Base-by-base conservation (phyloP, 768 basidiomycete genomes). In the Mrakia gelida region DNA sequence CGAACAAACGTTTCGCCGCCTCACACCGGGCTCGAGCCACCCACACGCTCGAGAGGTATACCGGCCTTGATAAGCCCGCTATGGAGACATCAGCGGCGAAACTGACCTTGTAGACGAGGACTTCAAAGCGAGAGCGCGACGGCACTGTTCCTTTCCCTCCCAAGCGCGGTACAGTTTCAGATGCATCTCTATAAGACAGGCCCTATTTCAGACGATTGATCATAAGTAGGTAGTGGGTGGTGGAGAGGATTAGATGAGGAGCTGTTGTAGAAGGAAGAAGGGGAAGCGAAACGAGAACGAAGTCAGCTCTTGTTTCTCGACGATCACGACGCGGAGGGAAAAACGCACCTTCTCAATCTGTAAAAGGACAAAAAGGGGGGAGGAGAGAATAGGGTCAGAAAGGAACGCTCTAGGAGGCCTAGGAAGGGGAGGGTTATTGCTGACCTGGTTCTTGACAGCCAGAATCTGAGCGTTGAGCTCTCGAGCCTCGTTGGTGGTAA, bases 401-500 rank as follows among this genome's bases (percentile, higher is more conserved):
- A 45, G 11, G 45, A 10, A 45, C 45, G 45, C 15, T 45, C 45
- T 45, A 6, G 11, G 8, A 38, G 5, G 5, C 11, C 11, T 45
- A 13, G 45, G 11, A 13, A 11, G 15, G 11, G 45, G 45, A 45
- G 15, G 11, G 15, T 11, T 3, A 15, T 13, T 11, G 28, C 34
- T 34, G 7, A 65, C 34, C 68, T 76, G 76, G 16, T 56, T 87
- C 87, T 97, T 98, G 85, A 96, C 87, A 75, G 89, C 91, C 81
- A 88, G 88, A 81, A 98, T 96, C 86, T 97, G 95, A 84, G 91
- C 91, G 76, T 89, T 89, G 49, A 98, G 87, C 85, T 98, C 95
- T 84, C 90, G 90, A 63, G 92, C 91, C 85, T 98, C 95, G 81
- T 94, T 95, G 78, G 94, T 97, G n/a, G 94, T 98, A 80, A 98